A percentile compares a stretch with the other conserved stretches of the same genome.
Conservation (phyloP, 2,329 filamentous ascomycete species). For the Fusarium camptoceras region DNA sequence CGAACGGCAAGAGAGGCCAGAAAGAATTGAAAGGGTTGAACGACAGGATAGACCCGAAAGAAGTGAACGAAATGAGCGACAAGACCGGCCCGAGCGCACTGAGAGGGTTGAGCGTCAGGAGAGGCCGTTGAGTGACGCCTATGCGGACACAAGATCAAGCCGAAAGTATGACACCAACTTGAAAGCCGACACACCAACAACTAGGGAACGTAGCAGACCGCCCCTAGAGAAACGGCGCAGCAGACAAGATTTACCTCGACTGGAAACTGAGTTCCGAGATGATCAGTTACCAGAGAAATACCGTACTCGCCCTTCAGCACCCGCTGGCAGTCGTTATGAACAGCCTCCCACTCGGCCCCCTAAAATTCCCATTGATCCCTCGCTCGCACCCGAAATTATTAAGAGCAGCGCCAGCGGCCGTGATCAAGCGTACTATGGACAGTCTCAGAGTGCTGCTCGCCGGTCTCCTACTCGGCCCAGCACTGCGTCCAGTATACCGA, state of each 20-base stretch:
- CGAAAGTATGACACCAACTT: slow-evolving; percentile 35
- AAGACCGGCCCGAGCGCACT: slow-evolving; percentile 13
- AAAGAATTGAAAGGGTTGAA: neutral
- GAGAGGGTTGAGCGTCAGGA: slow-evolving; percentile 28
- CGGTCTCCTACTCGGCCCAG: slow-evolving; percentile 49
- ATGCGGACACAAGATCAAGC: slow-evolving; percentile 20
- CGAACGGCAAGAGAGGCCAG: slow-evolving; percentile 22
- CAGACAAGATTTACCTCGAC: slow-evolving; percentile 57
- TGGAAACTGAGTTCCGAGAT: slow-evolving; percentile 57
- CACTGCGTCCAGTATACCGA: slow-evolving; percentile 45
- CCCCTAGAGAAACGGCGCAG: slow-evolving; percentile 48
- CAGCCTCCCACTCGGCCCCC: slow-evolving; percentile 48
- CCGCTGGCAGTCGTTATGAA: slow-evolving; percentile 48
- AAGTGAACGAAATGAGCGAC: neutral
- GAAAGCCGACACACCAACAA: slow-evolving; percentile 25
- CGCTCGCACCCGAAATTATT: slow-evolving; percentile 58
- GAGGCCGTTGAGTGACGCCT: slow-evolving; percentile 19
- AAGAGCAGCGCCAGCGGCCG: slow-evolving; percentile 56
- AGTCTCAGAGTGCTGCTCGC: slow-evolving; percentile 27
- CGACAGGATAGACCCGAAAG: neutral
- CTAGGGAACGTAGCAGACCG: slow-evolving; percentile 40
- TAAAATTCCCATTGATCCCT: slow-evolving; percentile 49
- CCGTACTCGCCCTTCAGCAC: slow-evolving; percentile 53
- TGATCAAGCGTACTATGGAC: slow-evolving; percentile 55
- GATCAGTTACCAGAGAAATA: slow-evolving; percentile 48